phyloP scores from a whole-genome alignment of 768 basidiomycete species.

The Grammothele lineata region DNA sequence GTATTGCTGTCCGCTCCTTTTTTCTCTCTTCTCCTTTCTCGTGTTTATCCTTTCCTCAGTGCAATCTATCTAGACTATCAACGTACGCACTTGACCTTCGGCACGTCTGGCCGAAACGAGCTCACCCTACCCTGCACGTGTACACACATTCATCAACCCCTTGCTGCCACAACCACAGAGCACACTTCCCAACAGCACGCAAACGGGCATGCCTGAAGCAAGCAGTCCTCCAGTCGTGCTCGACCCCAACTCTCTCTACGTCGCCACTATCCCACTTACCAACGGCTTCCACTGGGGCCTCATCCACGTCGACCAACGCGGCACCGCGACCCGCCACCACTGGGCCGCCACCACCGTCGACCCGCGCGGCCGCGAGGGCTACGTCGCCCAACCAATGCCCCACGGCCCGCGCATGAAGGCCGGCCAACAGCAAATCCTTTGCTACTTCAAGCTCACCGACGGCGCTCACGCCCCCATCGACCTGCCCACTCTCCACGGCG shows the following conservation, averaged over 20 bases:
- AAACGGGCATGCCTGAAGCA: no score
- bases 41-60: not conserved
- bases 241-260: constrained; percentile 4
- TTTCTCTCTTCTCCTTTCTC: not conserved
- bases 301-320: constrained; percentile 5
- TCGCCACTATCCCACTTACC: constrained; percentile 4
- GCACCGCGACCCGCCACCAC: constrained; percentile 7
- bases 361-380: constrained; percentile 6
- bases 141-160: no score
- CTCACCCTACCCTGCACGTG: no score
- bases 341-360: constrained; percentile 7
- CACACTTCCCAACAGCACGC: no score
- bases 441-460: constrained; percentile 8
- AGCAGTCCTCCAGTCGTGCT: not conserved
- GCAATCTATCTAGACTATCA: no score
- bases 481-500: not conserved
- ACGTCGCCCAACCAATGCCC: constrained; percentile 1
- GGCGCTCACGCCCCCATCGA: not conserved
- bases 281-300: constrained; percentile 8
- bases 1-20: not conserved
- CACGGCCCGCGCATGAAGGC: constrained; percentile 1
- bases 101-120: no score
- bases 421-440: constrained; percentile 4
- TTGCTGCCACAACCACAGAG: no score
- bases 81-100: no score